Evolutionary conservation across 2,329 filamentous ascomycete genomes (phyloP).

Genomic region (Penicillium verrucosum): DNA sequence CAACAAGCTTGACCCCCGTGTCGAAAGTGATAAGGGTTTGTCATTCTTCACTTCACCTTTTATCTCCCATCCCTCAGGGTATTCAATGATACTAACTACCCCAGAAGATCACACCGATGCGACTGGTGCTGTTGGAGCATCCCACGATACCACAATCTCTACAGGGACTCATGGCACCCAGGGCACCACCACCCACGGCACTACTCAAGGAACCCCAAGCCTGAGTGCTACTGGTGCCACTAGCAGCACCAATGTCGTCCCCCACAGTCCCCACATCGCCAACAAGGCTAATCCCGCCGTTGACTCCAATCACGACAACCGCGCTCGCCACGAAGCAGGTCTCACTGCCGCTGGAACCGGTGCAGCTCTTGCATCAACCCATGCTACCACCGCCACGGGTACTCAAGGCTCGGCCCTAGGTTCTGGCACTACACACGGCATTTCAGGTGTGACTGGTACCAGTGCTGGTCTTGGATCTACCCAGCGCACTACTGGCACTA

Average conservation of each 20-base stretch:
- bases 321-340: not conserved
- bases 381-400: not conserved
- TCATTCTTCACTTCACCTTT: not conserved
- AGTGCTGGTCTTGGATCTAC: not conserved
- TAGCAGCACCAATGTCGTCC: conserved; percentile 8
- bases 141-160: not conserved
- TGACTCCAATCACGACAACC: conserved; percentile 25
- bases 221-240: not conserved
- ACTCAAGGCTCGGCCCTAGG: not conserved
- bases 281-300: conserved; percentile 20
- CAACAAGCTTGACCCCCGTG: conserved; percentile 22
- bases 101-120: not conserved
- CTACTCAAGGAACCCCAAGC: not conserved
- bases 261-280: conserved; percentile 23
- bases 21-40: conserved; percentile 18
- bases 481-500: not conserved
- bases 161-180: not conserved
- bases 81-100: not conserved
- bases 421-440: not conserved
- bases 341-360: not conserved
- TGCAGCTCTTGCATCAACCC: not conserved
- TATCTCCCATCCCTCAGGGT: not conserved
- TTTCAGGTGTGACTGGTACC: not conserved
- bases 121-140: not conserved
- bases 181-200: not conserved